Conservation (phyloP, 345 rosid genomes). For the Syzygium jambos region DNA sequence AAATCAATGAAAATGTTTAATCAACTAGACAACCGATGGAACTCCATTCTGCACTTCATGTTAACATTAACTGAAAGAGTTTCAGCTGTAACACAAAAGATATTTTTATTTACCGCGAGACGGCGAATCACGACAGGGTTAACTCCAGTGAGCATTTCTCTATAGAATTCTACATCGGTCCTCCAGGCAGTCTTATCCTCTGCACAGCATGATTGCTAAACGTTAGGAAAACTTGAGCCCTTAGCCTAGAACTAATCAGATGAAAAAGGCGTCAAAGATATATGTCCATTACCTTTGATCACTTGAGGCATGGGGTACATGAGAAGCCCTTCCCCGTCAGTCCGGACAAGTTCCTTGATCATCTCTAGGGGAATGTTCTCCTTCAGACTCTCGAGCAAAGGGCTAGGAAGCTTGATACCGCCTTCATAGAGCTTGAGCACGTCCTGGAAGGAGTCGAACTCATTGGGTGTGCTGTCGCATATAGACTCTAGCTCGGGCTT, state of each 20-base stretch:
- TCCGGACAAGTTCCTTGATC: constrained; percentile 20
- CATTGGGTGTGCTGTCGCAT: constrained; percentile 19
- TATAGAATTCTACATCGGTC: constrained; percentile 30
- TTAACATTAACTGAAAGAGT: not conserved
- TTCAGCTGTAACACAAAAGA: not conserved
- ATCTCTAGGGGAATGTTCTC: constrained; percentile 23
- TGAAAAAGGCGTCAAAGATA: not conserved
- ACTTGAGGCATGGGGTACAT: constrained; percentile 30
- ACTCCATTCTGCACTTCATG: not conserved
- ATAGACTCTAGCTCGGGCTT: constrained; percentile 23
- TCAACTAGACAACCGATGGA: not conserved
- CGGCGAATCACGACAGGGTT: constrained; percentile 23
- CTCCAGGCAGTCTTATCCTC: constrained; percentile 34
- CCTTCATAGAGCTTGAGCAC: constrained; percentile 20
- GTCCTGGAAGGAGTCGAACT: constrained; percentile 33
- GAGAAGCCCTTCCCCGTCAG: constrained; percentile 25
- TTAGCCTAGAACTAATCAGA: too few species aligned
- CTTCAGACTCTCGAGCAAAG: constrained; percentile 7
- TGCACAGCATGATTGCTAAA: not conserved
- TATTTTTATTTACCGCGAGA: constrained; percentile 10
- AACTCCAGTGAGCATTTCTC: constrained; percentile 34
- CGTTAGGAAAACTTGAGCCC: not conserved
- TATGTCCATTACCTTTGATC: constrained; percentile 16
- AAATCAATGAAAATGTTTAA: not conserved
- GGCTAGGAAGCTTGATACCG: constrained; percentile 23